Evolutionary conservation across 2,329 filamentous ascomycete species (phyloP).

Genomic region (Metarhizium guizhouense): DNA sequence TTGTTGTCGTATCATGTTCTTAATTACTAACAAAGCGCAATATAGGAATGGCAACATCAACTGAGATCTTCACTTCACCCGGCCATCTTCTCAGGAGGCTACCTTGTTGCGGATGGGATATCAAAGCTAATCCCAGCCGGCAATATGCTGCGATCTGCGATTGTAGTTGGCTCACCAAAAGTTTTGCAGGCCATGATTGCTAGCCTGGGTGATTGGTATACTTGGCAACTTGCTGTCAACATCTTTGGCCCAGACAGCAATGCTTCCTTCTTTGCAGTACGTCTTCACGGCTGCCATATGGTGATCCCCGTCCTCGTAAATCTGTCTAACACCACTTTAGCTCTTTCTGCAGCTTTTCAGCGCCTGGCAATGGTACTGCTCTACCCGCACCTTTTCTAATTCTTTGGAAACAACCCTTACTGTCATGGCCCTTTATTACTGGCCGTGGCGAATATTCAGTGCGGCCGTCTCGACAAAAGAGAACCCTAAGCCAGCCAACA

Average conservation of each 20-base stretch:
- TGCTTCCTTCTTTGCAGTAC: slow-evolving; percentile 61
- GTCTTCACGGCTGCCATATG: neutral
- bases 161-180: slow-evolving; percentile 66
- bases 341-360: slow-evolving; percentile 28
- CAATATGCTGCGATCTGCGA: slow-evolving; percentile 48
- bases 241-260: slow-evolving; percentile 60
- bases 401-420: slow-evolving; percentile 87
- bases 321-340: slow-evolving; percentile 11
- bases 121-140: slow-evolving; percentile 46
- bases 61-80: slow-evolving; percentile 89
- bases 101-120: slow-evolving; percentile 51
- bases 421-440: slow-evolving; percentile 66
- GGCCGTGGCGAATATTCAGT: slow-evolving; percentile 71
- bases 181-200: slow-evolving; percentile 69
- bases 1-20: neutral
- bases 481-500: slow-evolving; percentile 23
- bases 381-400: slow-evolving; percentile 88
- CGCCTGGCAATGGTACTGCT: slow-evolving; percentile 94
- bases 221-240: slow-evolving; percentile 69
- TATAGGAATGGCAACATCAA: slow-evolving; percentile 83
- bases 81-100: slow-evolving; percentile 70
- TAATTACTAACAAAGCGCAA: neutral
- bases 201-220: slow-evolving; percentile 74
- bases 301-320: neutral
- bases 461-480: slow-evolving; percentile 29